Evolutionary conservation across 1,284 basidiomycete species (phyloP).

Genomic region (Ganoderma resinaceum): DNA sequence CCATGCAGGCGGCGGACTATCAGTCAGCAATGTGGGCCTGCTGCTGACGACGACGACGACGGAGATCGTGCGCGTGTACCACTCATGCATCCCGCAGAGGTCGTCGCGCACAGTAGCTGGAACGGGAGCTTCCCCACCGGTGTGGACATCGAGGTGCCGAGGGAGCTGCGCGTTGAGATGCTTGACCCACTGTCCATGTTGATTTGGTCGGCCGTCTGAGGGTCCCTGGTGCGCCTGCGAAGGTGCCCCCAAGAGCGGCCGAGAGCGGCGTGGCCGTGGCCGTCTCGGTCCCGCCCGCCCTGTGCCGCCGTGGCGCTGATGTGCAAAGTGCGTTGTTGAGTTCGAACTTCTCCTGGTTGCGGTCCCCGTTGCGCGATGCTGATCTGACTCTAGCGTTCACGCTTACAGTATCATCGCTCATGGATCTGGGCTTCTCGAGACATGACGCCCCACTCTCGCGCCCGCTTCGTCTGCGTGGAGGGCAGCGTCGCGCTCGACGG

Average conservation of each 20-base stretch:
- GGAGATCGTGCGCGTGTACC: slow-evolving; percentile 53
- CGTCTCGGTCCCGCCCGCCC: no score
- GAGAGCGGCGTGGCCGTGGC: slow-evolving; percentile 45
- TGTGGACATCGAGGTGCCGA: slow-evolving; percentile 36
- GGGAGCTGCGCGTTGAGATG: no score
- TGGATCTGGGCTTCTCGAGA: slow-evolving; percentile 56
- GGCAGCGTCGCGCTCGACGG: no score
- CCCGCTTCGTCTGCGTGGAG: slow-evolving; percentile 56
- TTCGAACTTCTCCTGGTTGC: no score
- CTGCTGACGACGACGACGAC: no score
- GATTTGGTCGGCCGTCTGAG: slow-evolving; percentile 44
- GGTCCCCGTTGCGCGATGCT: neutral
- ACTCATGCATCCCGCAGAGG: slow-evolving; percentile 48
- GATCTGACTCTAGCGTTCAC: neutral
- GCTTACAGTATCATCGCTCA: slow-evolving; percentile 46
- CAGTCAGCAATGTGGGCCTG: slow-evolving; percentile 51
- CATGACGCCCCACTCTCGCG: slow-evolving; percentile 54
- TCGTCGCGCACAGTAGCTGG: slow-evolving; percentile 58
- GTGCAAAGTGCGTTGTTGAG: slow-evolving; percentile 6
- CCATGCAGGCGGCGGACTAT: slow-evolving; percentile 53
- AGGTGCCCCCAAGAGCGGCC: slow-evolving; percentile 49
- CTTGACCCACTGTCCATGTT: slow-evolving; percentile 54
- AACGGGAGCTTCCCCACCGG: slow-evolving; percentile 40
- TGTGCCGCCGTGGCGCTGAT: neutral
- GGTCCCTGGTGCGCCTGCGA: slow-evolving; percentile 43